phyloP scores from a whole-genome alignment of 345 rosid genomes.

The Dovyalis caffra region DNA sequence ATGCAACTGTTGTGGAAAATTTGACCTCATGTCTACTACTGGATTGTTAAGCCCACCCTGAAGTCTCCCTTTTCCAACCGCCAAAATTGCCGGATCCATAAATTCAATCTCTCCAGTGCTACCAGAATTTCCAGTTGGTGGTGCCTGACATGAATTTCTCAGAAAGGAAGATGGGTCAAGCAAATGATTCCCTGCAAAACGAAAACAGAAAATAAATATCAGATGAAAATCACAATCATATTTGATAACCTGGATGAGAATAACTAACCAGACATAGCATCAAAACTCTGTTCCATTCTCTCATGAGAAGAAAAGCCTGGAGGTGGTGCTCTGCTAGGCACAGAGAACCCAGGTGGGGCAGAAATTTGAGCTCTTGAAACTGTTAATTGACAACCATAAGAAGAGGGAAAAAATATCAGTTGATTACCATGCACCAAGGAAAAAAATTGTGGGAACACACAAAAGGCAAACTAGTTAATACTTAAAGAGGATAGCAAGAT shows the following conservation, averaged over 20 bases:
- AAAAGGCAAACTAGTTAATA: background rate
- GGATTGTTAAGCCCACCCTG: conserved; percentile 50
- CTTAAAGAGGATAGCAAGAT: no score
- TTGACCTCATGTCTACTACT: conserved; percentile 58
- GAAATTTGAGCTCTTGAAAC: conserved; percentile 66
- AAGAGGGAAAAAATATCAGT: background rate
- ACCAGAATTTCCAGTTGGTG: conserved; percentile 40
- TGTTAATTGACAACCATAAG: conserved; percentile 12
- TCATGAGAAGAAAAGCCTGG: conserved; percentile 84
- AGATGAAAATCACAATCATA: background rate
- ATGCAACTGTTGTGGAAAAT: conserved; percentile 42
- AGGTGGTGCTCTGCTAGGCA: conserved; percentile 81
- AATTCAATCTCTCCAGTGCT: conserved; percentile 65
- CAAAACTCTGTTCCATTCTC: conserved; percentile 50
- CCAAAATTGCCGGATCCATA: conserved; percentile 91
- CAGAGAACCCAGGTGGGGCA: conserved; percentile 87
- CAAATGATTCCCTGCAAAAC: conserved; percentile 51
- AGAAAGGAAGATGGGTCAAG: conserved; percentile 46
- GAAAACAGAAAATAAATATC: conserved; percentile 1
- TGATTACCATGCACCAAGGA: background rate
- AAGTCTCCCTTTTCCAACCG: conserved; percentile 79
- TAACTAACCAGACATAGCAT: conserved; percentile 48
- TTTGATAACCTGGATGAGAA: background rate
- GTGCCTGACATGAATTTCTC: conserved; percentile 49
- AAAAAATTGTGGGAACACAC: background rate